phyloP scores from a whole-genome alignment of 257 asterid species.

The Knoxia roxburghii region DNA sequence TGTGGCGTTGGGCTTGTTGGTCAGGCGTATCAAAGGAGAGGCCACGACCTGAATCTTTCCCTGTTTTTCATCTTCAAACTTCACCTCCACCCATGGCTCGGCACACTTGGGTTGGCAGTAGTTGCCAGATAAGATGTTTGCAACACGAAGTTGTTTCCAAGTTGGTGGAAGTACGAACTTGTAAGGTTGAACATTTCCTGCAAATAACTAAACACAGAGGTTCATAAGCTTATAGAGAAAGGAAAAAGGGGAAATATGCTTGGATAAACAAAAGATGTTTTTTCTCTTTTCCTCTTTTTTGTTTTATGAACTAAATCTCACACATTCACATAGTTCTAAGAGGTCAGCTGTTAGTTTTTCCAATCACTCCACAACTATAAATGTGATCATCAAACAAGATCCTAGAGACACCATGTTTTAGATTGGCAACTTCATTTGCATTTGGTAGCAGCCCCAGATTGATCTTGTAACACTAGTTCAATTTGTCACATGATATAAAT shows the following conservation, averaged over 20 bases:
- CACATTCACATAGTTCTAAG: not conserved
- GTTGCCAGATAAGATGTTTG: slow-evolving; percentile 94
- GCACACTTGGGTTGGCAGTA: slow-evolving; percentile 99
- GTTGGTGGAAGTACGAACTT: slow-evolving; percentile 86
- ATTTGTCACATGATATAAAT: not conserved
- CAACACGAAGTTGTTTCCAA: slow-evolving; percentile 84
- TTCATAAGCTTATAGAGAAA: slow-evolving; percentile 53
- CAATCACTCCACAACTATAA: too few relatives aligned
- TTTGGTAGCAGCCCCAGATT: too few relatives aligned
- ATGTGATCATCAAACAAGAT: not conserved
- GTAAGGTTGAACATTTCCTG: slow-evolving; percentile 99
- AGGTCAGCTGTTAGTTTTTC: not conserved
- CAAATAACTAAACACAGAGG: slow-evolving; percentile 71
- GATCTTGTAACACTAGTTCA: not conserved
- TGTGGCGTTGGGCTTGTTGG: slow-evolving; percentile 85
- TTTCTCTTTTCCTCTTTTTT: too few relatives aligned
- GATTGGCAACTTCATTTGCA: too few relatives aligned
- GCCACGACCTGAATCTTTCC: slow-evolving; percentile 93
- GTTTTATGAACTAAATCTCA: not conserved
- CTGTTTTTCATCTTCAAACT: slow-evolving; percentile 78
- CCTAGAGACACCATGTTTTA: not conserved
- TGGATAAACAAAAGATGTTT: not conserved
- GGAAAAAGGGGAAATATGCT: not conserved
- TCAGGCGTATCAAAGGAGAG: slow-evolving; percentile 82
- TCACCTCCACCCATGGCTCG: slow-evolving; percentile 97